Evolutionary conservation across 257 asterid species (phyloP).

Genomic region (Fraxinus quadrangulata): DNA sequence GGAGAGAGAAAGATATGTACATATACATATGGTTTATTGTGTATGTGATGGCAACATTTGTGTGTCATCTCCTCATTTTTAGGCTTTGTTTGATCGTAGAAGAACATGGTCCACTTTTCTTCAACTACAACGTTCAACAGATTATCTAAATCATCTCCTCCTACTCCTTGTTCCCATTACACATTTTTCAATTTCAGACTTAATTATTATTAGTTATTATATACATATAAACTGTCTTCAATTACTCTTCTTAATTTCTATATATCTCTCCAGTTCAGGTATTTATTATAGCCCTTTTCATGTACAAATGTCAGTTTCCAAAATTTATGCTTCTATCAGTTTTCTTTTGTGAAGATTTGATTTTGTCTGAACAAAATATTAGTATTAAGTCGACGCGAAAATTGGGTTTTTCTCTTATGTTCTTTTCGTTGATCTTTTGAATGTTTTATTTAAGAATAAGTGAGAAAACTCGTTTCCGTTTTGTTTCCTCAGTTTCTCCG

Average conservation of each 20-base stretch:
- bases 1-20: too few relatives aligned
- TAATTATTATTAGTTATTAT: not conserved
- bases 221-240: not conserved
- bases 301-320: not conserved
- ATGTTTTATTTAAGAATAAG: not conserved
- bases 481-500: not conserved
- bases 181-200: not conserved
- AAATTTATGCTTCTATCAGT: not conserved
- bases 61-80: conserved; percentile 39
- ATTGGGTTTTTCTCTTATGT: not conserved
- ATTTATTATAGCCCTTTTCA: too few relatives aligned
- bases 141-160: conserved; percentile 18
- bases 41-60: conserved; percentile 30
- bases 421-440: not conserved
- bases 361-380: not conserved
- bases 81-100: conserved; percentile 41
- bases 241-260: not conserved
- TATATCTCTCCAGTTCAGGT: not conserved
- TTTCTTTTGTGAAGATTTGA: not conserved
- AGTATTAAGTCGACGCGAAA: not conserved
- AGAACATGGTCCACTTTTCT: conserved; percentile 62
- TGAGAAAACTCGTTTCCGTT: not conserved
- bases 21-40: not conserved
- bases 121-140: conserved; percentile 37
- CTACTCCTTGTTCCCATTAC: conserved; percentile 35